These are phyloP conservation scores for Emergomyces orientalis DNA, from an alignment of 2,329 filamentous ascomycete species.

Conservation along the genomic window DNA sequence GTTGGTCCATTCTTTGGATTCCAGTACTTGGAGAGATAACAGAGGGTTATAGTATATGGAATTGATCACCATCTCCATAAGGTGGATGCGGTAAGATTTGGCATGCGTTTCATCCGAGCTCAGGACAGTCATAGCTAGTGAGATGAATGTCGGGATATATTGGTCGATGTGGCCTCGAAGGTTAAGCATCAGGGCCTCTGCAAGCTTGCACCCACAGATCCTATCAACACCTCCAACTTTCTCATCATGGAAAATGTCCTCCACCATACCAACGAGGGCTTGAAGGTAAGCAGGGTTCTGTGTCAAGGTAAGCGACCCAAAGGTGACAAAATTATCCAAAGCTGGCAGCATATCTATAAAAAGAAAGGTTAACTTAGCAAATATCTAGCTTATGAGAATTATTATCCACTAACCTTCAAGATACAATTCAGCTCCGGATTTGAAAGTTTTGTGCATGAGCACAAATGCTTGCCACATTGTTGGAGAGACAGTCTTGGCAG, in stretches of 20 bases:
- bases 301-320: constrained; percentile 68
- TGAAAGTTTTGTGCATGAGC: constrained; percentile 93
- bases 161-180: constrained; percentile 80
- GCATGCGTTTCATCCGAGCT: constrained; percentile 68
- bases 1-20: constrained; percentile 89
- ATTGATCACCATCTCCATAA: constrained; percentile 99
- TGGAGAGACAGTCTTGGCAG: constrained; percentile 86
- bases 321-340: constrained; percentile 95
- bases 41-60: constrained; percentile 93
- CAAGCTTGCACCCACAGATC: constrained; percentile 95
- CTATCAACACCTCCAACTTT: constrained; percentile 90
- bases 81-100: constrained; percentile 87
- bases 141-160: constrained; percentile 80
- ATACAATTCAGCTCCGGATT: constrained; percentile 91
- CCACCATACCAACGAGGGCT: constrained; percentile 86
- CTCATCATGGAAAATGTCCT: constrained; percentile 84
- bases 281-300: constrained; percentile 80
- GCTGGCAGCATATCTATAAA: constrained; percentile 82
- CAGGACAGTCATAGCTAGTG: constrained; percentile 77
- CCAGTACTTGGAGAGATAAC: constrained; percentile 76
- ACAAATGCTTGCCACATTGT: constrained; percentile 99
- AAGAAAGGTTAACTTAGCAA: constrained; percentile 14
- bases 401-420: constrained; percentile 51
- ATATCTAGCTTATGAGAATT: not conserved
- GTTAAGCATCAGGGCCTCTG: constrained; percentile 94